Evolutionary conservation across 73 alveolate genomes (phyloP), one percentile per base, ranked within the genome.

Genomic region (Paramecium biaurelia): DNA sequence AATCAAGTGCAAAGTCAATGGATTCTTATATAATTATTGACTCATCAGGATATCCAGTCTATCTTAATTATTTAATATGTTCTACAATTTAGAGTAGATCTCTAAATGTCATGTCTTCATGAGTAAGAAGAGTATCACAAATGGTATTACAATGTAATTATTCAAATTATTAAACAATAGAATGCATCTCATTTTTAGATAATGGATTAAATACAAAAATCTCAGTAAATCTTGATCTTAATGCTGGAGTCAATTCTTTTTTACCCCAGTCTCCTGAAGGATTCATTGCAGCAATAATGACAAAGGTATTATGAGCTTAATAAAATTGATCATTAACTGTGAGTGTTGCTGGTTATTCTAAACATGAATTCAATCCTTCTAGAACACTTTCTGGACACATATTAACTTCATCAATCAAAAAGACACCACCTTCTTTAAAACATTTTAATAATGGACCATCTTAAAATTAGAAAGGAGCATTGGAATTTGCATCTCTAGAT

Each of bases 211-310:
- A 97, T 20, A 96, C 99, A 98, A 98, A 99, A 24, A 99, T 98
- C 90, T 99, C 99, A 15, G 99, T 99, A 89, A 99, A 98, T 59
- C 99, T 92, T 88, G 98, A 97, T 57, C 99, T 95, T 85, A 99
- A 94, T 57, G 99, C 99, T 57, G 99, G 99, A 49, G 99, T 95
- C 15, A 99, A 96, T 47, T 93, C 95, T 92, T 99, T 98, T 95
- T 99, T 99, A 18, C 99, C 99, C 93, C 95, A 99, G 85, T 98
- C 99, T 28, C 99, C 99, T 21, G 99, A 97, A 15, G 99, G 99
- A 93, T 99, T 98, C 99, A 99, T 99, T 10, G 99, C 99, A 47
- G 99, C 99, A 15, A 97, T 41, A 10, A 79, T 79, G 8, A 63
- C 90, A 47, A 79, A 79, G 7, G 90, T 47, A 94, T 57, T 97